Conservation (phyloP, 2,329 filamentous ascomycete genomes). For the Fusarium transvaalense region DNA sequence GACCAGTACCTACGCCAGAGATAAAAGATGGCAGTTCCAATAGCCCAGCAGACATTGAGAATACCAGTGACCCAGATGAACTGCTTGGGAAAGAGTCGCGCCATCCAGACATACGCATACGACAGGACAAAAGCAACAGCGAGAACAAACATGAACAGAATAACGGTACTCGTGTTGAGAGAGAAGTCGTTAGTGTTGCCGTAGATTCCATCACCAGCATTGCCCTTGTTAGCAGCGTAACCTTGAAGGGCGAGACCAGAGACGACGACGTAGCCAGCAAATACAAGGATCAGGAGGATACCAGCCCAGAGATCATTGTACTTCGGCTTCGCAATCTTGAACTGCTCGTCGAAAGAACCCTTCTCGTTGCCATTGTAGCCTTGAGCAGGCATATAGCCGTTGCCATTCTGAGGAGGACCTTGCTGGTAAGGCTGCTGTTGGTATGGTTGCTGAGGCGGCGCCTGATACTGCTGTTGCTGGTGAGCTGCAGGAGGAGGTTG, state of each 20-base stretch:
- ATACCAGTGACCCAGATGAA: constrained; percentile 96
- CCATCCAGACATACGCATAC: constrained; percentile 79
- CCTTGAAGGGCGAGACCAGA: constrained; percentile 81
- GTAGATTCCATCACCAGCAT: constrained; percentile 81
- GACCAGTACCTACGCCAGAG: constrained; percentile 81
- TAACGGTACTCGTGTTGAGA: constrained; percentile 85
- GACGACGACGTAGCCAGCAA: constrained; percentile 80
- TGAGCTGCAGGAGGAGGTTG: constrained; percentile 37
- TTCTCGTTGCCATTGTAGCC: constrained; percentile 59
- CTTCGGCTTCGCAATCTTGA: constrained; percentile 85
- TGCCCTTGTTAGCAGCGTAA: constrained; percentile 73
- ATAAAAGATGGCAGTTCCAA: constrained; percentile 91
- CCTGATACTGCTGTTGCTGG: constrained; percentile 45
- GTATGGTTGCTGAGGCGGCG: constrained; percentile 37
- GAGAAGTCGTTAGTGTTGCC: constrained; percentile 72
- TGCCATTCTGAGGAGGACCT: constrained; percentile 45
- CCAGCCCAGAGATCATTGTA: constrained; percentile 94
- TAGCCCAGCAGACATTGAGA: constrained; percentile 83
- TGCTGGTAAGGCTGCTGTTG: constrained; percentile 48
- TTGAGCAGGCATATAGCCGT: constrained; percentile 54
- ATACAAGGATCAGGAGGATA: constrained; percentile 78
- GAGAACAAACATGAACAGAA: constrained; percentile 85
- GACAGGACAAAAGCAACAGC: constrained; percentile 80
- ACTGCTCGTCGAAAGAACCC: constrained; percentile 79
- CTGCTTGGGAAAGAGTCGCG: constrained; percentile 84